Base-by-base conservation (phyloP, 495 filamentous ascomycete species). In the Cenococcum geophilum region DNA sequence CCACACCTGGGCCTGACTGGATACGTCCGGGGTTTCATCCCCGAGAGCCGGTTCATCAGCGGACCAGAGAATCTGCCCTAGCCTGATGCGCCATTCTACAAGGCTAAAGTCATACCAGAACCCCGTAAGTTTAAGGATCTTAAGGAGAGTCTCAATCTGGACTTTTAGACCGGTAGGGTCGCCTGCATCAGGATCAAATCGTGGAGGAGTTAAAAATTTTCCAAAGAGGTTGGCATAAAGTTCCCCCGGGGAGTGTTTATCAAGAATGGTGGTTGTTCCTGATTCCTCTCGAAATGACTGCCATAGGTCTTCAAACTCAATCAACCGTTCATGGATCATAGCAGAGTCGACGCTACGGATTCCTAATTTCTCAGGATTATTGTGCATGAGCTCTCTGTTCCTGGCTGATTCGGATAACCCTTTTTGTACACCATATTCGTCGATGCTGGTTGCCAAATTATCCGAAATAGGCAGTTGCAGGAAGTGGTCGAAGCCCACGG, bases 61-160 rank as follows among this genome's bases (percentile, higher is more conserved):
- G 20, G 53, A 64, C 88, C 89, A 95, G 18, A 95, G 75, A 60
- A 93, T 73, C 67, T 93, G 89, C n/a, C 90, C 89, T 0, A 87
- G 79, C 11, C 86, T 76, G 27, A 92, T 83, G 20, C 90, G 79
- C 88, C 88, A 92, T 68, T 91, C 88, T 0, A 89, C 82, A 23
- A 86, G 74, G 45, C 85, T 86, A 66, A 95, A 91, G 68, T 95
- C 83, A 16, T 87, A 76, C 90, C 90, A 95, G 16, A 80, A 74
- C 8, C 79, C 79, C 1, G 70, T 75, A 1, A 77, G 71, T 1
- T 73, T 71, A 16, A 83, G 65, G 2, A 78, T 76, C 9, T 73
- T 72, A 14, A 76, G 71, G 23, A 83, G 55, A 3, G 76, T 77
- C 55, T 77, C 76, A 48, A 82, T 82, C 61, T 83, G 80, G 0